Conservation (phyloP, 805 yeast species). For the Zygoascus ofunaensis region DNA sequence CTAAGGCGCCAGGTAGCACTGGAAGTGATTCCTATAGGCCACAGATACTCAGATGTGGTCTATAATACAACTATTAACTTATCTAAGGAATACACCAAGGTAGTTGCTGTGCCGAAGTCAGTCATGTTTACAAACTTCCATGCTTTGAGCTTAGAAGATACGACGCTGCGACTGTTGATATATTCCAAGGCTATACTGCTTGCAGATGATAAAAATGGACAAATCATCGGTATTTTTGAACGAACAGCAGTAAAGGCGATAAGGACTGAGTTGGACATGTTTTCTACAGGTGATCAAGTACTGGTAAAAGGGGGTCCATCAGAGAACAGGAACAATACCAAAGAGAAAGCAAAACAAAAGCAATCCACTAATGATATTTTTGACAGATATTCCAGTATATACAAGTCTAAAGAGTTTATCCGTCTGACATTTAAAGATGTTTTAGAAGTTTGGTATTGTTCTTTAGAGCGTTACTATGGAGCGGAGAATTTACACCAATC, state of each 20-base stretch:
- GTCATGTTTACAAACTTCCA: not conserved
- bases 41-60: constrained; percentile 12
- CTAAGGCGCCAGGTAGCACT: constrained; percentile 10
- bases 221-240: constrained; percentile 1
- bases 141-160: constrained; percentile 1
- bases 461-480: not conserved
- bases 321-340: too few species aligned
- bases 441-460: constrained; percentile 2
- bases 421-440: not conserved
- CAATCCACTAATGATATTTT: too few species aligned
- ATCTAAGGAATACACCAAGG: not conserved
- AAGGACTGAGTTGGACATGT: too few species aligned
- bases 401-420: too few species aligned
- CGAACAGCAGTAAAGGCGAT: not conserved
- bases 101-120: constrained; percentile 4
- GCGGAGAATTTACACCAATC: too few species aligned
- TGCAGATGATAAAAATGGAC: not conserved
- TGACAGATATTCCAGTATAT: too few species aligned
- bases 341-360: too few species aligned
- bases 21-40: constrained; percentile 7
- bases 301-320: too few species aligned
- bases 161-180: not conserved
- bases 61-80: constrained; percentile 1
- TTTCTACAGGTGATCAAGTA: too few species aligned
- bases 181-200: not conserved